Evolutionary conservation across 2,329 filamentous ascomycete genomes (phyloP), one percentile per base, ranked within the genome.

Genomic region (Catunica adiposa): DNA sequence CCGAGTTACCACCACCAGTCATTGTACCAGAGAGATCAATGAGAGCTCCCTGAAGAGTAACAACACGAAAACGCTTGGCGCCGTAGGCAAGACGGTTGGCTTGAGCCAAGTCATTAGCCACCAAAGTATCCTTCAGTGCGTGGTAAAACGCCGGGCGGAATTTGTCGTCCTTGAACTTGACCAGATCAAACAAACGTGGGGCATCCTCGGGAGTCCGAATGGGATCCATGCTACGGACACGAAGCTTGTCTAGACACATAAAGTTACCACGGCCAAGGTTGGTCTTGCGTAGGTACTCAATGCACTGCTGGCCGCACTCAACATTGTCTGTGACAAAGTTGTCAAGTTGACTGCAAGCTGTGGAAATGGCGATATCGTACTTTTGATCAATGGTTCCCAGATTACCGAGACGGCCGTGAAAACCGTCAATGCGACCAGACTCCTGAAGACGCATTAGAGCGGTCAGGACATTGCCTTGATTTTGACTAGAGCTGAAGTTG

Each of bases 1-100:
- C 86, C 15, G 86, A 86, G 48, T 80, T 90, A 56, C 92, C 92
- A 74, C 92, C 92, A 73, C 92, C 92, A 58, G 87, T 95, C 92
- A 98, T 97, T 37, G 92, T 97, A 74, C 92, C 92, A 1, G 90
- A 96, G 66, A 94, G 94, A 71, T 98, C 92, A 62, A 98, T 97
- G 54, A 98, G 77, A 67, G 96, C 89, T 51, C 92, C 92, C 59
- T 89, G 88, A 1, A 98, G 78, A 0, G 92, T 98, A 42, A 98
- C 92, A 2, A 98, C 92, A 61, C 92, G 83, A 92, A 92, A 98
- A 67, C 92, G 76, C 71, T 82, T 86, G 48, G 86, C 86, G 44
- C 92, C 90, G 64, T 97, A 98, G 6, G 92, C 92, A 61, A 98
- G 96, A 50, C 92, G 83, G 68, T 97, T 96, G 1, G 92, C 94